phyloP scores from a whole-genome alignment of 2,329 filamentous ascomycete species.

The Alternaria viburni region DNA sequence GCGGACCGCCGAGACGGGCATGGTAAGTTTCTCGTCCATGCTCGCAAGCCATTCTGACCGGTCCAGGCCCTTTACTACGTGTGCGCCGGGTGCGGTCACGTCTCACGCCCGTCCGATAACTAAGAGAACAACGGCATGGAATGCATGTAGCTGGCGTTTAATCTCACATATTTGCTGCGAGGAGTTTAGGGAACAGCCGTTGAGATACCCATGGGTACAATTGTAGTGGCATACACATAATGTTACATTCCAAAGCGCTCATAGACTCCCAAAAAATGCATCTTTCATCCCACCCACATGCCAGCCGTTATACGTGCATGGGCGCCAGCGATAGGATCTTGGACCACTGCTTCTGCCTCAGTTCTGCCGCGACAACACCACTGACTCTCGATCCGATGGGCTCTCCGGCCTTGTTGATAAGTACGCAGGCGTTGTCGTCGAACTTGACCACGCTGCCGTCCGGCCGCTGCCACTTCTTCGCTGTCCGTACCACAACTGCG shows the following conservation, averaged over 20 bases:
- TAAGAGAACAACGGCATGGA: conserved; percentile 14
- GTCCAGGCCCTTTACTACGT: conserved; percentile 66
- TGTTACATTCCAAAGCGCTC: conserved; percentile 27
- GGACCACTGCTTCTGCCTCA: conserved; percentile 94
- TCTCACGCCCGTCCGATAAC: conserved; percentile 61
- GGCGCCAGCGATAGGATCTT: conserved; percentile 97
- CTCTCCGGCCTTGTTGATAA: conserved; percentile 96
- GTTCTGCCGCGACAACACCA: conserved; percentile 86
- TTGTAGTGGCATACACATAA: conserved; percentile 37
- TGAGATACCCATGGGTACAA: conserved; percentile 46
- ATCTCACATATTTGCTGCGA: conserved; percentile 27
- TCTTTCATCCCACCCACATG: not conserved
- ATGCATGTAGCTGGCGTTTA: conserved; percentile 44
- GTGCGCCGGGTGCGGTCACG: conserved; percentile 90
- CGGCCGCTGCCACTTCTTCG: conserved; percentile 81
- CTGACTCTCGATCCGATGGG: conserved; percentile 80
- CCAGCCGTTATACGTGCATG: conserved; percentile 65
- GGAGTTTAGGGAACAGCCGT: conserved; percentile 34
- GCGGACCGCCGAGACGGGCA: conserved; percentile 94
- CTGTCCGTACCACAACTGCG: conserved; percentile 91
- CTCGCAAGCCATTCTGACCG: conserved; percentile 15
- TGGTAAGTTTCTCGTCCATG: conserved; percentile 66
- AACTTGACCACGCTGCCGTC: conserved; percentile 93
- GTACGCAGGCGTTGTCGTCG: conserved; percentile 96
- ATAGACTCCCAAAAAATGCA: conserved; percentile 15